Conservation (phyloP, 345 rosid genomes). For the Microcos paniculata region DNA sequence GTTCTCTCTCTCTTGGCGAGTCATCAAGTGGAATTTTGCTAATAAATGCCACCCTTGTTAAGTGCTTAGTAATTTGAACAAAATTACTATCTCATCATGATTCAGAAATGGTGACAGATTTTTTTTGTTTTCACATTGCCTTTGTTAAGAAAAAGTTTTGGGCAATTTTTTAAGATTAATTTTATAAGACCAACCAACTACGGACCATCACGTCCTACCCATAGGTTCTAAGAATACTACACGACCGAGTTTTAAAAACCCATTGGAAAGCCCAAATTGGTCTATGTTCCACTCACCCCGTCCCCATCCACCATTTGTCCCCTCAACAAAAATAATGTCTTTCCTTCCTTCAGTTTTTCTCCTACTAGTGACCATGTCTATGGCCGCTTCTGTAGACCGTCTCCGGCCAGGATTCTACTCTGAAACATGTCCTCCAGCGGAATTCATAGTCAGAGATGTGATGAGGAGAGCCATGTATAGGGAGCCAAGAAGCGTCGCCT, state of each 20-base stretch:
- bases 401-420: constrained; percentile 73
- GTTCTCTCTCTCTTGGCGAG: background rate
- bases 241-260: constrained; percentile 6
- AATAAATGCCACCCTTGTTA: no score
- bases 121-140: no score
- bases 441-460: constrained; percentile 51
- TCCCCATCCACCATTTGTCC: background rate
- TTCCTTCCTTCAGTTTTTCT: constrained; percentile 19
- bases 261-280: background rate
- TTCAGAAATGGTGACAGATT: no score
- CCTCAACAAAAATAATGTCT: constrained; percentile 14
- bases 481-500: constrained; percentile 82
- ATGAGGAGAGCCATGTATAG: constrained; percentile 58
- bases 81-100: no score
- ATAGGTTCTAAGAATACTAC: background rate
- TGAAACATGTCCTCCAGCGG: constrained; percentile 76
- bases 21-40: background rate
- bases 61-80: no score
- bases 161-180: background rate
- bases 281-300: background rate
- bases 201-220: background rate
- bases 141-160: background rate
- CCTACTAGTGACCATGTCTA: background rate
- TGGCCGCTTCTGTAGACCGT: constrained; percentile 23
- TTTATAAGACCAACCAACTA: background rate